phyloP scores from a whole-genome alignment of 2,329 filamentous ascomycete species.

The Xenosphaeropsis pyriputrescens region DNA sequence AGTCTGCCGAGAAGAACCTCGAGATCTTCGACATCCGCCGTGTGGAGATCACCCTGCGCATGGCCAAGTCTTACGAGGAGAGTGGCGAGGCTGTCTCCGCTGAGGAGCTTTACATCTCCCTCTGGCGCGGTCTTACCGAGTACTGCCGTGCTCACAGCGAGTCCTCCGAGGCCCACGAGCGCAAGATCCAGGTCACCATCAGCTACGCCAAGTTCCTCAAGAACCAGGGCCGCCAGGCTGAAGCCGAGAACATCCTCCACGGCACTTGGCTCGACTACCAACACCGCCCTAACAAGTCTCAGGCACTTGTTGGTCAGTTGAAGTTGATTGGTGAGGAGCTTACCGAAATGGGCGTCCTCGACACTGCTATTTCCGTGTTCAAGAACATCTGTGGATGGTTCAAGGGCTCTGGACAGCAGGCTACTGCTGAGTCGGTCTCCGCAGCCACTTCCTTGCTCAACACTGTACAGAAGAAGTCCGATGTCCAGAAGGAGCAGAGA shows the following conservation, averaged over 20 bases:
- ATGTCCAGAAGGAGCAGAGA: no score
- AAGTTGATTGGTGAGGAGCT: slow-evolving; percentile 5
- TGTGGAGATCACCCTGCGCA: neutral
- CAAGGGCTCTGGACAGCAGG: neutral
- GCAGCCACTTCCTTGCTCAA: no score
- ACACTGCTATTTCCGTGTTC: neutral
- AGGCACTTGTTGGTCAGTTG: slow-evolving; percentile 2
- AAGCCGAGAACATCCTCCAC: slow-evolving; percentile 7
- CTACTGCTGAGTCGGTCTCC: no score
- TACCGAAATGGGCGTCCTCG: neutral
- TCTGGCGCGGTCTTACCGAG: slow-evolving; percentile 7
- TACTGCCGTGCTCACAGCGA: slow-evolving; percentile 1
- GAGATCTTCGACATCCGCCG: neutral
- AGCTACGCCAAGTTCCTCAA: slow-evolving; percentile 7
- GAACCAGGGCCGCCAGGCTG: slow-evolving; percentile 4
- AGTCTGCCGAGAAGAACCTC: neutral
- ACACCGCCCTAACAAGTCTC: slow-evolving; percentile 4
- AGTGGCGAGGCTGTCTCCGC: neutral
- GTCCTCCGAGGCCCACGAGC: slow-evolving; percentile 4
- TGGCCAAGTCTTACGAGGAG: neutral
- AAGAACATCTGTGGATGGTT: neutral
- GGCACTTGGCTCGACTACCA: slow-evolving; percentile 5
- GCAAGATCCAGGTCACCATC: slow-evolving; percentile 7
- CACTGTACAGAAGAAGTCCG: no score
- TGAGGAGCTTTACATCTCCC: slow-evolving; percentile 6